Base-by-base conservation (phyloP, 2,329 filamentous ascomycete species). In the Colletotrichum sp. region DNA sequence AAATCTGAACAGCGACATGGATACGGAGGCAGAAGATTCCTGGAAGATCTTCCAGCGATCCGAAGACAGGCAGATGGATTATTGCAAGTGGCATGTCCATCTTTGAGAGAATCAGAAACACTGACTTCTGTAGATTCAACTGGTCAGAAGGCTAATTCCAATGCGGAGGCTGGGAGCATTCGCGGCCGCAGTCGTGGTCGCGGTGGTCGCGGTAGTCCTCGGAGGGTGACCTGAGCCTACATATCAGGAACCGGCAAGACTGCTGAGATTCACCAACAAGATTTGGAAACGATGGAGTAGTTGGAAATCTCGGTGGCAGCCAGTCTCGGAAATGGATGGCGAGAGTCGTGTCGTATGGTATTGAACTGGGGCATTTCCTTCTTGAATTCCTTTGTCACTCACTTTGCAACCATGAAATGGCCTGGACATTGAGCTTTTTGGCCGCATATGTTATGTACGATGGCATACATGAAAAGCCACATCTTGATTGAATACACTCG, bases 261-360 rank as follows among this genome's bases (percentile, higher is more conserved):
- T 39, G 14, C 34, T 39, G 34, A 16, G 34, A 16, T 2, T 4
- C 34, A 36, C 14, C 34, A 8, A 6, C 39, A 1, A 43, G 0
- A 43, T 18, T 10, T 43, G 18, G n/a, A 48, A 21, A 13, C 1
- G 39, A 12, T n/a, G 18, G 9, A 6, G 5, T 10, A 2, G 4
- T 4, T 43, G 5, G 18, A 43, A n/a, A 43, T 0, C n/a, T 6
- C 5, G 9, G 39, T n/a, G 39, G 1, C 4, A 43, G 39, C 1
- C 18, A n/a, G 34, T 43, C 9, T n/a, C 1, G 9, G 18, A 12
- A 2, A 6, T 43, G 18, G 18, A 43, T 2, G 0, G 9, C 9
- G 18, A n/a, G 39, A 18, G 18, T n/a, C 1, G 1, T 43, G 1
- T 43, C 9, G 39, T n/a, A 6, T 43, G 18, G 39, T 6, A n/a